Evolutionary conservation across 768 basidiomycete genomes (phyloP).

Genomic region (Gloeophyllum trabeum): DNA sequence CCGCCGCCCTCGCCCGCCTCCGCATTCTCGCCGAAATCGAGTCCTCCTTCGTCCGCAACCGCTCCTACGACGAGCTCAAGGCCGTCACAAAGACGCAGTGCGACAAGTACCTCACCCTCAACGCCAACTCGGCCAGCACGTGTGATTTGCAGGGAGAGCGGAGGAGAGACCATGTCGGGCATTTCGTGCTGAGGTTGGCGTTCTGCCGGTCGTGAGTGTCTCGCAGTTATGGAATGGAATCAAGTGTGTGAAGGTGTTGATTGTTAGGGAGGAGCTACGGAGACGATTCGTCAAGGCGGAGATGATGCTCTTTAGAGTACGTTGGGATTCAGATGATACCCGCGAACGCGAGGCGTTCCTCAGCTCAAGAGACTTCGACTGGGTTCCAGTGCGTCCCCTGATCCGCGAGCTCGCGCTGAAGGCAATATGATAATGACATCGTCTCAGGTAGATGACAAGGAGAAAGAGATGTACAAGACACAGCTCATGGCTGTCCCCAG

Average conservation of each 20-base stretch:
- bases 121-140: slow-evolving; percentile 37
- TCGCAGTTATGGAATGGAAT: neutral
- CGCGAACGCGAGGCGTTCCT: slow-evolving; percentile 61
- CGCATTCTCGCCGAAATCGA: slow-evolving; percentile 87
- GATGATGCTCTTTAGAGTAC: slow-evolving; percentile 67
- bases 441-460: slow-evolving; percentile 42
- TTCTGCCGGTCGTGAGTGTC: slow-evolving; percentile 88
- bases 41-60: slow-evolving; percentile 74
- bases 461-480: slow-evolving; percentile 34
- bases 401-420: neutral
- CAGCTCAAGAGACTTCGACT: slow-evolving; percentile 48
- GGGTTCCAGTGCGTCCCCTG: slow-evolving; percentile 37
- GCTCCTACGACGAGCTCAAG: slow-evolving; percentile 70
- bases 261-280: slow-evolving; percentile 80
- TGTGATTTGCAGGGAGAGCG: slow-evolving; percentile 51
- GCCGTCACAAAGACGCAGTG: slow-evolving; percentile 50
- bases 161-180: slow-evolving; percentile 77
- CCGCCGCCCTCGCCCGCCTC: slow-evolving; percentile 77
- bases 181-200: slow-evolving; percentile 88
- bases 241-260: neutral
- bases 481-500: slow-evolving; percentile 44
- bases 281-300: slow-evolving; percentile 87
- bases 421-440: slow-evolving; percentile 1
- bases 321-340: slow-evolving; percentile 56
- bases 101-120: slow-evolving; percentile 67